phyloP scores from a whole-genome alignment of 371 early-diverging fungal genomes.

The Lichtheimia corymbifera region DNA sequence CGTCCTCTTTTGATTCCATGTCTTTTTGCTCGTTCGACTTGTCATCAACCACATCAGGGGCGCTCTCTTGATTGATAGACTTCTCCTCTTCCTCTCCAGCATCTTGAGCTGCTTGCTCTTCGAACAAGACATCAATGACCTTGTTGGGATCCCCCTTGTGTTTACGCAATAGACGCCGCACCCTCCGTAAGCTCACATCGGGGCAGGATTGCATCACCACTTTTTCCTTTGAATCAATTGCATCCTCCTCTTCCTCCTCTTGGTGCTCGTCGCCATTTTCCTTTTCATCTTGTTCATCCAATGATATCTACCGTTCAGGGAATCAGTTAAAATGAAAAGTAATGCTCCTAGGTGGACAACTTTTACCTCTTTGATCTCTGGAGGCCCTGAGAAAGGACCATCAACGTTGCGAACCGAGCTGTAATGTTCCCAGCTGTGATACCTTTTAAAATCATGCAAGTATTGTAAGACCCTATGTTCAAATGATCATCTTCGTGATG shows the following conservation, averaged over 20 bases:
- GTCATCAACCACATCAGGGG: no score
- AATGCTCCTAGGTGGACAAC: not conserved
- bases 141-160: constrained; percentile 48
- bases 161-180: constrained; percentile 55
- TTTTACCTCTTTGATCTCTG: constrained; percentile 47
- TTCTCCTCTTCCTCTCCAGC: not conserved
- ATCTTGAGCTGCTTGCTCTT: constrained; percentile 8
- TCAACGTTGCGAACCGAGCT: constrained; percentile 70
- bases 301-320: not conserved
- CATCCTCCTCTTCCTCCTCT: constrained; percentile 24
- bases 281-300: constrained; percentile 7
- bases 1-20: no score
- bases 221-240: constrained; percentile 45
- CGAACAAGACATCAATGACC: constrained; percentile 59
- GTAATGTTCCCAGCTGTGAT: constrained; percentile 89
- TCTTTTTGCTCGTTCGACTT: no score
- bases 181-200: constrained; percentile 37
- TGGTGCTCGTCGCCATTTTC: constrained; percentile 1
- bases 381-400: constrained; percentile 66
- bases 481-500: not conserved
- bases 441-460: constrained; percentile 30
- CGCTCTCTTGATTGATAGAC: not conserved
- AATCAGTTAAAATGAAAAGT: no score
- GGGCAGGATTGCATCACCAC: constrained; percentile 52
- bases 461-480: not conserved